Evolutionary conservation across 1,139 yeast genomes (phyloP), one percentile per base, ranked within the genome.

Genomic region (Suhomyces choctaworum): DNA sequence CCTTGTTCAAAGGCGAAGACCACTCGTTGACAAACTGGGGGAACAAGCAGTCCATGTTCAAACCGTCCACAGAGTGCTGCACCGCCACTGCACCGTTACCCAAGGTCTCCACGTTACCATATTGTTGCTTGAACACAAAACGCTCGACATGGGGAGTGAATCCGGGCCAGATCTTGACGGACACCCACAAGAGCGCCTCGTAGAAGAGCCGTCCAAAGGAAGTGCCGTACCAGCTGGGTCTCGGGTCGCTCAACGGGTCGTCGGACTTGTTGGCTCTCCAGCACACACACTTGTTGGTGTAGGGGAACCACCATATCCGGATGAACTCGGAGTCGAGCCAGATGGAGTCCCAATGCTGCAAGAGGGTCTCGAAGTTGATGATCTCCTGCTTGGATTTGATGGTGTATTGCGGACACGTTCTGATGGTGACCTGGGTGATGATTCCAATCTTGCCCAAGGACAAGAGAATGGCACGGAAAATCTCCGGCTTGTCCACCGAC

Each of bases 301-400:
- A 92, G 1, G 98, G 98, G 60, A 86, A 92, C 97, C 98, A 92
- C 97, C 97, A 92, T 32, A 89, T 78, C 45, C 97, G 76, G 29
- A 88, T 82, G 52, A 81, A 92, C 62, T 92, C 98, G n/a, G 90
- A 76, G 35, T 87, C 81, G 7, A 87, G 78, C 96, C 97, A 92
- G 28, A 90, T 63, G 11, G 72, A 68, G 40, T 80, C 80, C 89
- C 94, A 80, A 51, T 76, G 64, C 12, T 70, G 68, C 48, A 89
- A 60, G 31, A 90, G 66, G 7, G 88, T 76, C 21, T 82, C 83
- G 54, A 90, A 88, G 24, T 80, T 67, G 48, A 90, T 80, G 29
- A 89, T 82, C 60, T 89, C 95, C 57, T 87, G 95, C 32, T 76
- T 72, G 10, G 96, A 82, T 57, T 78, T 82, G 44, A 92, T 75